A percentile compares a stretch with the other conserved stretches of the same genome.
These are phyloP conservation scores for Nitzschia sp. DNA, from an alignment of 108 stramenopile species.

Conservation along the genomic window DNA sequence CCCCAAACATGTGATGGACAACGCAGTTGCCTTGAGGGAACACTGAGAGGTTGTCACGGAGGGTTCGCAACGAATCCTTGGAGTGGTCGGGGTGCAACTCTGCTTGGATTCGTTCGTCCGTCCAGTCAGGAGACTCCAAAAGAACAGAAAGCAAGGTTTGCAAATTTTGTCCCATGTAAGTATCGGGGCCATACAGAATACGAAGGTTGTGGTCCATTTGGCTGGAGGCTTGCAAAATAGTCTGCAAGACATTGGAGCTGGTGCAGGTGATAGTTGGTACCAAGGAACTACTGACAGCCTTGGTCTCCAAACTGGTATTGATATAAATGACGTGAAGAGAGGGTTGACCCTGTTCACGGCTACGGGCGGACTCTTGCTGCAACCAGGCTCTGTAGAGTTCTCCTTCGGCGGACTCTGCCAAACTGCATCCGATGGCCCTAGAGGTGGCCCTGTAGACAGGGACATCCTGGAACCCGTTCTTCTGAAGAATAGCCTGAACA, in stretches of 20 bases:
- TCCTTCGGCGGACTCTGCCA: slow-evolving; percentile 89
- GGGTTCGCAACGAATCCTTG: slow-evolving; percentile 43
- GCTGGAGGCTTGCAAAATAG: slow-evolving; percentile 85
- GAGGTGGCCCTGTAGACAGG: slow-evolving; percentile 86
- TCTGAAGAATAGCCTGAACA: slow-evolving; percentile 77
- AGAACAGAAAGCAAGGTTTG: slow-evolving; percentile 63
- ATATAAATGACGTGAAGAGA: slow-evolving; percentile 93
- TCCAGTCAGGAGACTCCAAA: slow-evolving; percentile 49
- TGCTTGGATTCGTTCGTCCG: slow-evolving; percentile 55
- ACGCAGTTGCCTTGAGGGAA: slow-evolving; percentile 90
- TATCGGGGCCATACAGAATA: slow-evolving; percentile 92
- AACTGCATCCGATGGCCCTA: slow-evolving; percentile 79
- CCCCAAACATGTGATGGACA: slow-evolving; percentile 96
- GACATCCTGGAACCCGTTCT: slow-evolving; percentile 67
- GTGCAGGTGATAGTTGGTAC: slow-evolving; percentile 96
- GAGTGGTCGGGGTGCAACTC: slow-evolving; percentile 74
- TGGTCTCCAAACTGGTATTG: slow-evolving; percentile 93
- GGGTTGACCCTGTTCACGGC: background rate
- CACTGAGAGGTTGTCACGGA: slow-evolving; percentile 65
- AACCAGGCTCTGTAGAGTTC: slow-evolving; percentile 86
- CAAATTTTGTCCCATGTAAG: slow-evolving; percentile 94
- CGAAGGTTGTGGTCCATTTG: slow-evolving; percentile 66
- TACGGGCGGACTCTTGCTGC: slow-evolving; percentile 31
- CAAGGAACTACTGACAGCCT: slow-evolving; percentile 71
- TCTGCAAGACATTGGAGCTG: slow-evolving; percentile 85